Evolutionary conservation across 2,329 filamentous ascomycete genomes (phyloP), one percentile per base, ranked within the genome.

Genomic region (Pseudophaeomoniella oleicola): DNA sequence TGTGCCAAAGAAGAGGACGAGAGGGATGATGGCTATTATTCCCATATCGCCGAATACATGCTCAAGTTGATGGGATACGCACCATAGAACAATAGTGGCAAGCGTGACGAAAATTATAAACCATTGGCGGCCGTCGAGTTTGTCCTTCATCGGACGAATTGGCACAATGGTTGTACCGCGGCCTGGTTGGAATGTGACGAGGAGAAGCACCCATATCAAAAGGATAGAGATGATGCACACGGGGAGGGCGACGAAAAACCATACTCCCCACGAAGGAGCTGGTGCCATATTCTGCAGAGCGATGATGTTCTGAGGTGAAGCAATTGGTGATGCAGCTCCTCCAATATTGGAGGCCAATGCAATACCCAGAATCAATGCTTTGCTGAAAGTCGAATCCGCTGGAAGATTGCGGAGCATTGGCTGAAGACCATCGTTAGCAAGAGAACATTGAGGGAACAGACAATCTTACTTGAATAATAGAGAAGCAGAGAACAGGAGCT

Each of bases 301-400:
- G 39, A 98, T 90, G 35, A 98, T 84, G 51, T 98, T 98, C 55
- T 98, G 90, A 0, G 92, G 90, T 3, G 86, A 94, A 4, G 92
- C 90, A 49, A 98, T 98, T 1, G 90, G 90, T 1, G 87, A 94
- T 1, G 94, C 82, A 60, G 93, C 93, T 39, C 90, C 90, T 41
- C 90, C 90, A 39, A 98, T 85, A 55, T 98, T 98, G 33, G 86
- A 92, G 6, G 88, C 81, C 3, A 98, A 71, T 0, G 90, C 90
- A 50, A 96, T 96, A 34, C 90, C 90, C 45, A 98, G 76, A 47
- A 98, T 87, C 34, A 96, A 72, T 2, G 90, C 86, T 58, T 94
- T 94, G 46, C 85, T 85, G 78, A 96, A 96, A 57, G 80, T 72
- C 12, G 86, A 94, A 50, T 90, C 87, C 0, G 82, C 72, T 0